phyloP scores from a whole-genome alignment of 2,329 filamentous ascomycete species.

The Thermomyces lanuginosus region DNA sequence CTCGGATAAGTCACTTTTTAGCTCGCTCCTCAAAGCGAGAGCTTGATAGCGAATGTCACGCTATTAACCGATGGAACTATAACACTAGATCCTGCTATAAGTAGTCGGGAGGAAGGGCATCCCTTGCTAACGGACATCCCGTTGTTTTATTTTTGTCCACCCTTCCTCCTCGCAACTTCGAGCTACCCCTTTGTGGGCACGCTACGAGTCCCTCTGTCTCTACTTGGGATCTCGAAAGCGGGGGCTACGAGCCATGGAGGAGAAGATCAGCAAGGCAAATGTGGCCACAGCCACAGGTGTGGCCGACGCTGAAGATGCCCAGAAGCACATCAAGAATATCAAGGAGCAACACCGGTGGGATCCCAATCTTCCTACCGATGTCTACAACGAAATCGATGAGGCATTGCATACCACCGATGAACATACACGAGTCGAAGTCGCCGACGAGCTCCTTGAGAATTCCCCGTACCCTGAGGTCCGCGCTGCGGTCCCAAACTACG shows the following conservation, averaged over 20 bases:
- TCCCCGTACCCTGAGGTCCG: constrained; percentile 53
- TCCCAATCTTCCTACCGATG: constrained; percentile 47
- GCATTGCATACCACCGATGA: constrained; percentile 39
- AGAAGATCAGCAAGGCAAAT: constrained; percentile 8
- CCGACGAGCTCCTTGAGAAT: constrained; percentile 46
- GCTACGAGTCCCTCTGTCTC: no score
- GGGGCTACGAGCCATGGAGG: constrained; percentile 1
- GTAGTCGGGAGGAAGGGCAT: no score
- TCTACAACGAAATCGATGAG: constrained; percentile 44
- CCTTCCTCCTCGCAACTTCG: no score
- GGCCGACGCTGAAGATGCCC: constrained; percentile 12
- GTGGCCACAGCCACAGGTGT: constrained; percentile 10
- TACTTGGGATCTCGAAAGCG: no score
- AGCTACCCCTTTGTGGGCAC: no score
- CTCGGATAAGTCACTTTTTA: no score
- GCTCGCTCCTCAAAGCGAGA: no score
- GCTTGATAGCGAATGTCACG: no score
- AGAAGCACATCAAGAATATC: constrained; percentile 36
- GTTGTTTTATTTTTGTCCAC: no score
- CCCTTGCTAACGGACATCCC: no score
- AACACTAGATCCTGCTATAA: no score
- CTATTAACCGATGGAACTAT: no score
- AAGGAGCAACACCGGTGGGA: constrained; percentile 47
- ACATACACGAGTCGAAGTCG: constrained; percentile 41
- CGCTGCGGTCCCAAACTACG: constrained; percentile 47